A percentile compares a stretch with the other conserved stretches of the same genome.
Conservation (phyloP, 2,329 filamentous ascomycete species). For the Lachnellula occidentalis region DNA sequence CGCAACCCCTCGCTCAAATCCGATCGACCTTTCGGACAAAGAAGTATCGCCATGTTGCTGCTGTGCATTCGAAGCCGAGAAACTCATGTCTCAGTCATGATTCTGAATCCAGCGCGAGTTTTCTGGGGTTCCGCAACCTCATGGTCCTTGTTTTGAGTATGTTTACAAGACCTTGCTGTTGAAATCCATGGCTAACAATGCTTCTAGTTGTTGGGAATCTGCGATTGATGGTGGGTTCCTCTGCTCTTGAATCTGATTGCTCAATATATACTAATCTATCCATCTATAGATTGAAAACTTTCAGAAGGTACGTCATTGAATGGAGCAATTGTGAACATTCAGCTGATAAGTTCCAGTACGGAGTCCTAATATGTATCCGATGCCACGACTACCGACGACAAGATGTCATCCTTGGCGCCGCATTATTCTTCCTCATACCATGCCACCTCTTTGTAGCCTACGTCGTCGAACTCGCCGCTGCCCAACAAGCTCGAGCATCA, state of each 20-base stretch:
- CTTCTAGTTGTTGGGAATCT: conserved; percentile 80
- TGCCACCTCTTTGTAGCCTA: conserved; percentile 89
- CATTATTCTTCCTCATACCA: conserved; percentile 82
- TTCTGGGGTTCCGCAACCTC: conserved; percentile 89
- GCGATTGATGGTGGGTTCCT: conserved; percentile 50
- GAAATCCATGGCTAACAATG: conserved; percentile 1
- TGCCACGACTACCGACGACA: conserved; percentile 82
- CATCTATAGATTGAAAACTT: conserved; percentile 78
- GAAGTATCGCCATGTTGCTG: conserved; percentile 90
- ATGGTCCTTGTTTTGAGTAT: conserved; percentile 89
- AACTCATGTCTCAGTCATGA: conserved; percentile 86
- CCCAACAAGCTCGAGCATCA: conserved; percentile 67
- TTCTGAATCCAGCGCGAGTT: conserved; percentile 67
- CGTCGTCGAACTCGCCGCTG: conserved; percentile 79
- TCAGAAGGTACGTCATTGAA: conserved; percentile 61
- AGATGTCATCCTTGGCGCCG: conserved; percentile 69
- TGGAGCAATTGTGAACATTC: background rate
- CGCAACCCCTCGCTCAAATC: conserved; percentile 22
- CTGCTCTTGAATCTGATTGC: too few species aligned
- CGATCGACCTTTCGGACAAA: conserved; percentile 34
- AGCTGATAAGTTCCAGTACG: conserved; percentile 53
- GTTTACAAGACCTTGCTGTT: conserved; percentile 20
- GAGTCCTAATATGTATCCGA: conserved; percentile 84
- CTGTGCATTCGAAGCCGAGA: conserved; percentile 67
- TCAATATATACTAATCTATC: too few species aligned